Evolutionary conservation across 106 monocot genomes (phyloP), one percentile per base, ranked within the genome.

Genomic region (Dactylorhiza incarnata): DNA sequence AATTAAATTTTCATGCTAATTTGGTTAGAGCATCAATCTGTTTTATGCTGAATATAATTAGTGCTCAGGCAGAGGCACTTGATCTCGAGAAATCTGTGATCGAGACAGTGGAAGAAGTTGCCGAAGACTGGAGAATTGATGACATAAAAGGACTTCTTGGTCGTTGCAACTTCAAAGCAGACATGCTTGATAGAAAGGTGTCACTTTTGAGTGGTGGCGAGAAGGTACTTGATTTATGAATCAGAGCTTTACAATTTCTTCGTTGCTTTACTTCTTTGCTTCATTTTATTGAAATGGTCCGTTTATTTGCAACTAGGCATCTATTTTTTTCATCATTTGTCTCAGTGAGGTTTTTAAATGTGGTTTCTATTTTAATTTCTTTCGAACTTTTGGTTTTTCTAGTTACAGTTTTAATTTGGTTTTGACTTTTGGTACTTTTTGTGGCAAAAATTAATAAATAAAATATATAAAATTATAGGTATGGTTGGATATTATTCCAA

Each of bases 91-190:
- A 94, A 81, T 94, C 97, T 49, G 97, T 99, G 17, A 84, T 99
- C 20, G 68, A 91, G 26, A 99, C 94, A 55, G 94, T 99, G 47
- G 91, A 87, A 86, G 97, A 91, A 75, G 88, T 83, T 82, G 94
- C 97, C 63, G 94, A 91, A 49, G 88, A 99, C 63, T 99, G 97
- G 97, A 91, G 86, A 65, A 86, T 88, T 75, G 97, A 99, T 83
- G 94, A 99, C 68, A 99, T 99, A 71, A 99, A 99, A 83, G 97
- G 97, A 46, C 97, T 99, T 74, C 92, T 99, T 46, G 97, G 97
- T 13, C 89, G 97, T 37, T 94, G 87, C 44, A 99, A 99, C 73
- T 99, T 99, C 74, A 99, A 94, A 85, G 86, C 91, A 25, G 85
- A 94, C 79, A 94, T 99, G 91, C 89, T 99, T 73, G 91, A 94